Evolutionary conservation across 257 asterid genomes (phyloP), one percentile per base, ranked within the genome.

Genomic region (Lithospermum erythrorhizon): DNA sequence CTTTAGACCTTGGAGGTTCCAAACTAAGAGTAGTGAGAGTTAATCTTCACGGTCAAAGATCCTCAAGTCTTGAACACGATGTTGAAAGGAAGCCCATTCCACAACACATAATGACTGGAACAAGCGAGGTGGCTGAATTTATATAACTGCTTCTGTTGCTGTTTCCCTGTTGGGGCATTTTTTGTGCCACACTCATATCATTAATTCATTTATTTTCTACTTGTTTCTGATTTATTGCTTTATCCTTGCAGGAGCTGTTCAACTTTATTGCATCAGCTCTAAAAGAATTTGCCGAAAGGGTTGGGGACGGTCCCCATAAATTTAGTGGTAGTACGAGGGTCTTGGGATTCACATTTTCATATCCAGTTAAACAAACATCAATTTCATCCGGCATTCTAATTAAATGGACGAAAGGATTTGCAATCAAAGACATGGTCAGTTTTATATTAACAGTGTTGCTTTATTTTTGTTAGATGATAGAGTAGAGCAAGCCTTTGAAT

Each of bases 271-370:
- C 93, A 13, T 66, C 82, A 57, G 69, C 83, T 9, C 58, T 90
- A 41, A 77, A 78, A 74, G 74, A 81, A 30, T 81, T 87, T 68
- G 79, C 76, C 67, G 95, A 74, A 59, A 78, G 65, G 72, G 93
- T 81, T 59, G 89, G 66, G 57, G 64, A 65, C 60, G 72, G 18
- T 35, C 57, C 73, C 1, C 82, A 73, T 53, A 59, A 55, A 68
- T 71, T 79, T 16, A 73, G 66, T 64, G 57, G 57, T 58, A 77
- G 61, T 68, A 71, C 62, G 61, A 75, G 74, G 71, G 89, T 76
- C 35, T 86, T 90, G 23, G 97, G 97, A 65, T 87, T 90, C 83
- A 90, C 97, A 61, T 87, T 90, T 65, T 87, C 96, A 2, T 90
- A 84, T 72, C 97, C 97, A 2, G 81, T 90, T 72, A 87, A 71